These are phyloP conservation scores for Phytophthora constricta DNA, from an alignment of 352 stramenopile genomes.

Conservation along the genomic window DNA sequence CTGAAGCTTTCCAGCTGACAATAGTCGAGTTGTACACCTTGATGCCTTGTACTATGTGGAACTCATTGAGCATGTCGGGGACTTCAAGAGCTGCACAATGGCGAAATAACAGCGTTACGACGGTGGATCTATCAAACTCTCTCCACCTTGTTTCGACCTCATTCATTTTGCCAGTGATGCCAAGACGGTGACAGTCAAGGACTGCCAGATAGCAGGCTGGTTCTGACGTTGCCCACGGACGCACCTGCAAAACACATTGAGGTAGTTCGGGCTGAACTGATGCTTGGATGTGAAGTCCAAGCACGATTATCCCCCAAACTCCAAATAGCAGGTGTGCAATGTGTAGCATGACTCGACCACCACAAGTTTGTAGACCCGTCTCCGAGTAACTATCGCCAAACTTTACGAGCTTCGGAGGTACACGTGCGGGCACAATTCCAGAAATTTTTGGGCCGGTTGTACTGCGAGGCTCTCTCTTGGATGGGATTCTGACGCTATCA, in stretches of 20 bases:
- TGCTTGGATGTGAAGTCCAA: conserved; percentile 30
- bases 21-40: conserved; percentile 47
- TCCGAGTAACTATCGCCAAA: not conserved
- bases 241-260: conserved; percentile 33
- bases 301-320: conserved; percentile 25
- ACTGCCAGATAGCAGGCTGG: conserved; percentile 40
- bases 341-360: not conserved
- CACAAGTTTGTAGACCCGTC: not conserved
- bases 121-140: conserved; percentile 21
- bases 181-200: conserved; percentile 35
- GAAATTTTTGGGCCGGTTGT: not conserved
- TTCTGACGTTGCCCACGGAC: conserved; percentile 34
- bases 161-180: conserved; percentile 21
- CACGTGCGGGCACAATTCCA: not conserved
- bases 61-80: conserved; percentile 25
- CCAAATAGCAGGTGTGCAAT: conserved; percentile 15
- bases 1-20: conserved; percentile 28
- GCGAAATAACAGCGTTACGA: conserved; percentile 39
- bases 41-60: conserved; percentile 21
- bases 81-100: conserved; percentile 40
- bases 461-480: not conserved
- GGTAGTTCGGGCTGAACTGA: conserved; percentile 17
- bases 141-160: conserved; percentile 27
- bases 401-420: not conserved
- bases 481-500: not conserved